These are phyloP conservation scores for Diphasiastrum complanatum DNA, from an alignment of 83 land plant genomes.

Conservation along the genomic window DNA sequence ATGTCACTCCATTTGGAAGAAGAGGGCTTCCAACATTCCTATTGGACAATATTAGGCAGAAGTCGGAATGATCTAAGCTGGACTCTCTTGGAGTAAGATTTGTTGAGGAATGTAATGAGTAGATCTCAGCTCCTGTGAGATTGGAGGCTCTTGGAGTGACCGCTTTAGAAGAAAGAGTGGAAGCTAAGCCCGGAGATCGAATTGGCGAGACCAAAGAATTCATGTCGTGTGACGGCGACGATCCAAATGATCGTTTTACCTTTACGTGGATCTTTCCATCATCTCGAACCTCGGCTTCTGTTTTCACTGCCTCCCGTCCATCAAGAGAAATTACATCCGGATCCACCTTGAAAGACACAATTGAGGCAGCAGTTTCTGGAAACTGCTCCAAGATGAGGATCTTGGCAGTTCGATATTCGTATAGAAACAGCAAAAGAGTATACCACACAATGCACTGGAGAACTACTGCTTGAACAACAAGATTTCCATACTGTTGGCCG, in stretches of 20 bases:
- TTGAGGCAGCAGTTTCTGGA: slow-evolving; percentile 22
- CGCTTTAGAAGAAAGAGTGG: slow-evolving; percentile 20
- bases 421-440: slow-evolving; percentile 22
- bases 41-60: slow-evolving; percentile 8
- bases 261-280: slow-evolving; percentile 14
- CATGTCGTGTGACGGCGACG: neutral
- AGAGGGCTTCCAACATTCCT: neutral
- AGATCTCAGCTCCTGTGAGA: slow-evolving; percentile 26
- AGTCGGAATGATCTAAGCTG: neutral
- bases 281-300: slow-evolving; percentile 14
- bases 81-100: slow-evolving; percentile 20
- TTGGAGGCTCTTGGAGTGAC: slow-evolving; percentile 24
- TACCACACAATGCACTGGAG: slow-evolving; percentile 28
- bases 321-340: slow-evolving; percentile 13
- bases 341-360: slow-evolving; percentile 19
- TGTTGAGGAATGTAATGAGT: slow-evolving; percentile 15
- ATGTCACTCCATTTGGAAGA: slow-evolving; percentile 4
- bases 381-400: slow-evolving; percentile 18
- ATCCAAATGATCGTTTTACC: neutral
- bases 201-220: slow-evolving; percentile 1
- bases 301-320: slow-evolving; percentile 12
- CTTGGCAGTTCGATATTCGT: slow-evolving; percentile 17
- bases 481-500: neutral
- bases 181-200: neutral
- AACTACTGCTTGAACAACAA: slow-evolving; percentile 18